phyloP scores from a whole-genome alignment of 345 rosid species.

The Populus simonii region DNA sequence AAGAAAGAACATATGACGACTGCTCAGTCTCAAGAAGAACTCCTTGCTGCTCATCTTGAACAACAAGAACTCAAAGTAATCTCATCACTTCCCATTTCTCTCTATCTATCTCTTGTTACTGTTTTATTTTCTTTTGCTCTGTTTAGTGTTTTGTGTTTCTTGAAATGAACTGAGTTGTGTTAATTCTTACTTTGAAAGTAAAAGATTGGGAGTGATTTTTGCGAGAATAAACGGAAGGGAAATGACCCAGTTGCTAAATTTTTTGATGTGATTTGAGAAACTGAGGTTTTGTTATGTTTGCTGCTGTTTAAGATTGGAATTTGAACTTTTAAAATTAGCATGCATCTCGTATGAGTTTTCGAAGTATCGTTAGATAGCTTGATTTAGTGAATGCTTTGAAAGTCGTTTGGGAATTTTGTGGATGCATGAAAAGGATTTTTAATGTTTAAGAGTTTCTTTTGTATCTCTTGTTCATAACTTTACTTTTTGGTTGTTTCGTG shows the following conservation, averaged over 20 bases:
- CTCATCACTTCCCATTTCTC: not conserved
- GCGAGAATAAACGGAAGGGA: not conserved
- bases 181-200: not conserved
- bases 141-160: not conserved
- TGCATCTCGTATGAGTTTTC: not conserved
- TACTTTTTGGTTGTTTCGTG: not conserved
- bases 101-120: not conserved
- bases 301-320: not conserved
- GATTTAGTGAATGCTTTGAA: not conserved
- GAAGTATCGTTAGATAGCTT: not conserved
- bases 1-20: conserved; percentile 40
- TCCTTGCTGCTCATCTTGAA: conserved; percentile 59
- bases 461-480: not conserved
- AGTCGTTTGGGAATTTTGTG: not conserved
- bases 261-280: not conserved
- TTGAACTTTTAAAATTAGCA: not conserved
- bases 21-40: conserved; percentile 60
- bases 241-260: not conserved
- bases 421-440: not conserved
- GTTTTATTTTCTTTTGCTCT: not conserved
- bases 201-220: not conserved
- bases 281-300: not conserved
- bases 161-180: not conserved
- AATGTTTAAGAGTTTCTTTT: not conserved
- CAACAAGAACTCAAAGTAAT: conserved; percentile 57